These are phyloP conservation scores for Lipomyces sp. DNA, from an alignment of 805 yeast species.

Conservation along the genomic window DNA sequence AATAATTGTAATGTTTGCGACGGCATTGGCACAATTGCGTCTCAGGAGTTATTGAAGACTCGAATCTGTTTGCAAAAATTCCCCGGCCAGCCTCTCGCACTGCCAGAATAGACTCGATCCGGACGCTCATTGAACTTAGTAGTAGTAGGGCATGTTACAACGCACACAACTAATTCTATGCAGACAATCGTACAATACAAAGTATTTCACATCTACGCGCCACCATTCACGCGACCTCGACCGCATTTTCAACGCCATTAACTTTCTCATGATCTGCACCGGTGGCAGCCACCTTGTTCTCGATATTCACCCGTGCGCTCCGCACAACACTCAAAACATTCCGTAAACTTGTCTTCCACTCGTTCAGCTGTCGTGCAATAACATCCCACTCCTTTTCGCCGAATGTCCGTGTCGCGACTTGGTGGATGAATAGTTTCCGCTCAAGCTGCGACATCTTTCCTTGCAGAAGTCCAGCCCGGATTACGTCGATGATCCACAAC, in stretches of 20 bases:
- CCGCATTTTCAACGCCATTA: slow-evolving; percentile 3
- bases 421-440: slow-evolving; percentile 46
- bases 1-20: too few species aligned
- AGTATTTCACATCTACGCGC: background rate
- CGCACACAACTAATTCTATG: background rate
- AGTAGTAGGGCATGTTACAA: background rate
- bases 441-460: slow-evolving; percentile 52
- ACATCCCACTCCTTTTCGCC: slow-evolving; percentile 48
- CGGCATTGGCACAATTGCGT: background rate
- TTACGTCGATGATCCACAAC: slow-evolving; percentile 49
- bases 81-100: background rate
- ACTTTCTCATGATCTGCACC: slow-evolving; percentile 2
- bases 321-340: slow-evolving; percentile 43
- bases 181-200: background rate
- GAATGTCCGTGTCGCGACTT: slow-evolving; percentile 47
- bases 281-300: slow-evolving; percentile 20
- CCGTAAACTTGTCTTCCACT: slow-evolving; percentile 47
- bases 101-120: background rate
- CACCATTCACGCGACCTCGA: slow-evolving; percentile 14
- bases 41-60: background rate
- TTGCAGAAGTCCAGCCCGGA: slow-evolving; percentile 50
- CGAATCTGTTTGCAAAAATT: background rate
- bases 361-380: slow-evolving; percentile 44
- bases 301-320: slow-evolving; percentile 30
- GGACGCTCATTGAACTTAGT: background rate